These are phyloP conservation scores for Kickxella alabastrina DNA, from an alignment of 192 early-diverging fungal species.

Conservation along the genomic window DNA sequence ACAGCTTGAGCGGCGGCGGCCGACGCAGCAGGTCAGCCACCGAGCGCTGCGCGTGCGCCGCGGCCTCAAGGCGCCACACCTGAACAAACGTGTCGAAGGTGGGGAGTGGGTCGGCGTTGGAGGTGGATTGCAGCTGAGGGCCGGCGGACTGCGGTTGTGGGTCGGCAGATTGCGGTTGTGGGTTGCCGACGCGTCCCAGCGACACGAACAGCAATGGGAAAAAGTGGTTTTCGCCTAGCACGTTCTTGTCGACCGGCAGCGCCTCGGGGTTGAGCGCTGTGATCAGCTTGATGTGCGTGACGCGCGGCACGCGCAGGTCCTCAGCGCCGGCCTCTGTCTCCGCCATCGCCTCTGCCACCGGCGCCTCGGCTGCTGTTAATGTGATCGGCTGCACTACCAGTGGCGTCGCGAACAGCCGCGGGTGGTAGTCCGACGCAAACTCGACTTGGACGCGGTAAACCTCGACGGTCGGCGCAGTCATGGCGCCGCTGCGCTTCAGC, in stretches of 20 bases:
- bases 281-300: conserved; percentile 48
- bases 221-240: conserved; percentile 43
- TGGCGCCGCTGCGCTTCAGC: conserved; percentile 20
- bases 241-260: conserved; percentile 37
- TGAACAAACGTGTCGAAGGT: conserved; percentile 32
- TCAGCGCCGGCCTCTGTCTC: conserved; percentile 2
- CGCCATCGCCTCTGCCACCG: conserved; percentile 13
- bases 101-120: too few species aligned
- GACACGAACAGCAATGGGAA: conserved; percentile 48
- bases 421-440: conserved; percentile 51
- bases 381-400: conserved; percentile 44
- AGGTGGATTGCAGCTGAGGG: too few species aligned
- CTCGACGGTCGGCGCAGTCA: conserved; percentile 40
- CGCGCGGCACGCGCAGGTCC: conserved; percentile 7
- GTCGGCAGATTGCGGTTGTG: too few species aligned
- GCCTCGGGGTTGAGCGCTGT: conserved; percentile 50
- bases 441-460: conserved; percentile 50
- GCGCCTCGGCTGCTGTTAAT: too few species aligned
- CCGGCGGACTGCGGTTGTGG: too few species aligned
- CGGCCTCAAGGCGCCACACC: conserved; percentile 45
- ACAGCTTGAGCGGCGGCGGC: conserved; percentile 34
- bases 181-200: conserved; percentile 11
- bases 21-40: conserved; percentile 32
- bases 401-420: conserved; percentile 47
- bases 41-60: conserved; percentile 39